Evolutionary conservation across 192 early-diverging fungal genomes (phyloP).

Genomic region (Rhizophagus clarus): DNA sequence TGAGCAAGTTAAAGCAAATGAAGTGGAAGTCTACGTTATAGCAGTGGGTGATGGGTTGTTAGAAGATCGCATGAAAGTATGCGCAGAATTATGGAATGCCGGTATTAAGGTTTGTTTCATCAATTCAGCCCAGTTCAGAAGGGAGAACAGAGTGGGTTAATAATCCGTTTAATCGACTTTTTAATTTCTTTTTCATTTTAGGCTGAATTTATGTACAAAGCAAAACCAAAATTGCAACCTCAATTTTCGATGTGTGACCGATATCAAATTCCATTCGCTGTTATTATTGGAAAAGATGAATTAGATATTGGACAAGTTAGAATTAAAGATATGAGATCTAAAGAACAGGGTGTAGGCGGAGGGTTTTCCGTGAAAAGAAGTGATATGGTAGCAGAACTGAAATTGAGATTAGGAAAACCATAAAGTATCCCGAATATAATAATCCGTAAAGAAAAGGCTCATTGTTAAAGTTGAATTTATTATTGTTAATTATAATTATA

Average conservation of each 20-base stretch:
- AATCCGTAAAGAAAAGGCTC: no score
- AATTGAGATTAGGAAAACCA: slow-evolving; percentile 49
- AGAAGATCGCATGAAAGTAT: slow-evolving; percentile 86
- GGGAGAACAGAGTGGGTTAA: no score
- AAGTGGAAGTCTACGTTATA: slow-evolving; percentile 86
- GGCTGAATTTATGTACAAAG: slow-evolving; percentile 91
- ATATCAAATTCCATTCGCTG: slow-evolving; percentile 86
- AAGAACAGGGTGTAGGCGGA: slow-evolving; percentile 56
- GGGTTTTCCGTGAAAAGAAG: slow-evolving; percentile 57
- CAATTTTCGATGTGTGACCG: slow-evolving; percentile 84
- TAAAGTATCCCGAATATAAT: background rate
- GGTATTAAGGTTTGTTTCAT: slow-evolving; percentile 62
- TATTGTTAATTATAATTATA: no score
- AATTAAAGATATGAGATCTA: slow-evolving; percentile 82
- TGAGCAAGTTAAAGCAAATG: slow-evolving; percentile 71
- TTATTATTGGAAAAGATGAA: slow-evolving; percentile 88
- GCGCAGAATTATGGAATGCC: slow-evolving; percentile 88
- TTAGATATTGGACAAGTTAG: slow-evolving; percentile 77
- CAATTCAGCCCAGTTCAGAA: background rate
- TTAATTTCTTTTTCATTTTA: slow-evolving; percentile 9
- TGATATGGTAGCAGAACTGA: slow-evolving; percentile 67
- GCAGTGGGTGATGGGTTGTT: slow-evolving; percentile 78
- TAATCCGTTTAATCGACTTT: background rate
- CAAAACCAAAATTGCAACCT: slow-evolving; percentile 76
- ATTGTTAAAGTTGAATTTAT: no score